phyloP scores from a whole-genome alignment of 805 yeast genomes.

The Barnettozyma vustinii region DNA sequence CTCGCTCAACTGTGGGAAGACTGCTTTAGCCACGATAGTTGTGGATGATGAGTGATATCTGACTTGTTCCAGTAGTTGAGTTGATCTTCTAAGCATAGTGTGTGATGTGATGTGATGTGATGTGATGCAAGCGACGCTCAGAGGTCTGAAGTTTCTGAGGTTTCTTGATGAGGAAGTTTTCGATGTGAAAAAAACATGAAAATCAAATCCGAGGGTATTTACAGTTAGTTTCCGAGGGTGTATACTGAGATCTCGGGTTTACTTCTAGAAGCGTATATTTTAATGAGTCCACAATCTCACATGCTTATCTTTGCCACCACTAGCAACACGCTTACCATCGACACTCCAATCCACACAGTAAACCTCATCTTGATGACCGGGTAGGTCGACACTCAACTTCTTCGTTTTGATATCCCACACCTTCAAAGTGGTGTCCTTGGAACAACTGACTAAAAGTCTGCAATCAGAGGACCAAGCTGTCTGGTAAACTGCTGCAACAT shows the following conservation, averaged over 20 bases:
- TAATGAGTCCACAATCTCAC: conserved; percentile 90
- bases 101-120: neutral
- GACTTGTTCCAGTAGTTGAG: neutral
- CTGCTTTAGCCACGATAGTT: neutral
- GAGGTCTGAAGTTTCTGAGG: neutral
- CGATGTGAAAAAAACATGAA: neutral
- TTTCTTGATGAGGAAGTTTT: neutral
- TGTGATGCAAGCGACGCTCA: neutral
- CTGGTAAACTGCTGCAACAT: conserved; percentile 96
- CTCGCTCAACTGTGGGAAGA: conserved; percentile 27
- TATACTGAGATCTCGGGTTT: neutral
- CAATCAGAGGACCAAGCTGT: conserved; percentile 97
- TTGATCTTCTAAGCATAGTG: conserved; percentile 9
- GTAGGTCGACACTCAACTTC: conserved; percentile 81
- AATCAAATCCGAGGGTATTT: neutral
- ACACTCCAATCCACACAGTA: conserved; percentile 97
- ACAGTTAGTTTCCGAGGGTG: neutral
- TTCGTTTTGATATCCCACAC: conserved; percentile 92
- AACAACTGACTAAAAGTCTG: conserved; percentile 83
- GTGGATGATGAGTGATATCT: conserved; percentile 13
- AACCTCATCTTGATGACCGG: conserved; percentile 95
- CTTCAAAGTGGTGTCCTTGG: conserved; percentile 92
- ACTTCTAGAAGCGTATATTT: neutral
- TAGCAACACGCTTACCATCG: conserved; percentile 90
- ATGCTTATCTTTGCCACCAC: conserved; percentile 96